Base-by-base conservation (phyloP, 2,329 filamentous ascomycete genomes). In the Ophiobolus disseminans region DNA sequence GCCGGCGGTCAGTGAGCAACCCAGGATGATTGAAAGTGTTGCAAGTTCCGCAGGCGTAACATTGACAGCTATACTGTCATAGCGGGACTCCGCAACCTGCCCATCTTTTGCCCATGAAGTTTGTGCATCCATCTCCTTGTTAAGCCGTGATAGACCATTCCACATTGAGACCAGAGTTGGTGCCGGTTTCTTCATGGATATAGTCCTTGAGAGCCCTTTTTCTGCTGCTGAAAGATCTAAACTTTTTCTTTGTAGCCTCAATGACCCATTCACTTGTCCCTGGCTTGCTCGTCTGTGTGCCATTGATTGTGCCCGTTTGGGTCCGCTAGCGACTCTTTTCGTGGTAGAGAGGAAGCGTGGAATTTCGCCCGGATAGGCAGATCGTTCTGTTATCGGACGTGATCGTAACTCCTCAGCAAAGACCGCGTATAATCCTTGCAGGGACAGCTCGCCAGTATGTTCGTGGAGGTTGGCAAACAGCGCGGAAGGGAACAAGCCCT, bases 11-110 rank as follows among this genome's bases (percentile, higher is more conserved):
- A 65, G 19, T 7, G 59, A 47, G 30, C 48, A 64, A 9, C 66
- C 69, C 6, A 72, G 47, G n/a, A 70, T 44, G 16, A 70, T 36
- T 6, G 68, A 62, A 4, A 73, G 57, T 4, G 67, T 47, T 4
- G 52, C 54, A 40, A 73, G 57, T 39, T 72, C 69, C 6, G 44
- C 32, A 5, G 55, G 16, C 2, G 62, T 62, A 5, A 71, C 40
- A n/a, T 40, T 51, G 1, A 70, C 35, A 10, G 35, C 43, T 20
- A 55, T 44, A 7, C 25, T 50, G 6, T 57, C 62, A 14, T 63
- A 48, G 3, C 50, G 36, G 11, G 51, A 39, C 14, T 60, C 48
- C 6, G 57, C 57, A 38, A 57, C 58, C 5, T 63, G 61, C 3
- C 67, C 48, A 16, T 69, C 58, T 14, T 62, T 52, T 40, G 57